Conservation (phyloP, 805 yeast species). For the Metschnikowia orientalis region DNA sequence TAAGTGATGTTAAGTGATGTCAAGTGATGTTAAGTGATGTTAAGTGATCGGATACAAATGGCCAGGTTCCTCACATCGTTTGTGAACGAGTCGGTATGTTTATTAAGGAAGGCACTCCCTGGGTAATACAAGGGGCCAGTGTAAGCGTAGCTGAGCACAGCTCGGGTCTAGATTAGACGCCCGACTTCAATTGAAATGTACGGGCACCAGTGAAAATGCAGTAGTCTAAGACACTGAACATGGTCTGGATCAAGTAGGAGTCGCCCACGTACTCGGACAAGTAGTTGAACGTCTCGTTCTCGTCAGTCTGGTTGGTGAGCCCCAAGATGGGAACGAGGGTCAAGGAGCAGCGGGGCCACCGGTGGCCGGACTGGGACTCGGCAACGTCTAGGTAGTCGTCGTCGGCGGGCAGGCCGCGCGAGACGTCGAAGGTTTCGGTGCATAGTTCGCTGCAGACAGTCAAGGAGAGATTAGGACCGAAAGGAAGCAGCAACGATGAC, state of each 20-base stretch:
- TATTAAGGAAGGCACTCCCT: too few relatives aligned
- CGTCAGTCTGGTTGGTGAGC: slow-evolving; percentile 30
- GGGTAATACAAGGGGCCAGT: too few relatives aligned
- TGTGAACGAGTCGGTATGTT: too few relatives aligned
- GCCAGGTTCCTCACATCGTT: too few relatives aligned
- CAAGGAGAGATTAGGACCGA: slow-evolving; percentile 19
- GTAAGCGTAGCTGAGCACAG: too few relatives aligned
- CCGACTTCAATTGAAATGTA: slow-evolving; percentile 19
- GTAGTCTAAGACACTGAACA: slow-evolving; percentile 25
- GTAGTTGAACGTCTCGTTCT: slow-evolving; percentile 28
- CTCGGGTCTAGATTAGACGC: too few relatives aligned
- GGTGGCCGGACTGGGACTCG: slow-evolving; percentile 29
- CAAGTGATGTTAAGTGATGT: too few relatives aligned
- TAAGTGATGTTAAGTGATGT: too few relatives aligned
- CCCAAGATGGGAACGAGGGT: slow-evolving; percentile 36
- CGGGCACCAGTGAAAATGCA: slow-evolving; percentile 38
- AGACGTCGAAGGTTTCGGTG: slow-evolving; percentile 27
- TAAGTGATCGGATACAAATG: too few relatives aligned
- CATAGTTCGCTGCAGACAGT: slow-evolving; percentile 29
- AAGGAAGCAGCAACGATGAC: slow-evolving; percentile 2
- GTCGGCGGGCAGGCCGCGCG: slow-evolving; percentile 13
- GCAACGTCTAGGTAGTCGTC: slow-evolving; percentile 14
- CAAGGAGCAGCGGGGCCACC: slow-evolving; percentile 35
- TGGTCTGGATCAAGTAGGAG: slow-evolving; percentile 9
- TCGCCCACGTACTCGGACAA: slow-evolving; percentile 10